These are phyloP conservation scores for Sporisorium sorghi DNA, from an alignment of 1,284 basidiomycete species.

Conservation along the genomic window DNA sequence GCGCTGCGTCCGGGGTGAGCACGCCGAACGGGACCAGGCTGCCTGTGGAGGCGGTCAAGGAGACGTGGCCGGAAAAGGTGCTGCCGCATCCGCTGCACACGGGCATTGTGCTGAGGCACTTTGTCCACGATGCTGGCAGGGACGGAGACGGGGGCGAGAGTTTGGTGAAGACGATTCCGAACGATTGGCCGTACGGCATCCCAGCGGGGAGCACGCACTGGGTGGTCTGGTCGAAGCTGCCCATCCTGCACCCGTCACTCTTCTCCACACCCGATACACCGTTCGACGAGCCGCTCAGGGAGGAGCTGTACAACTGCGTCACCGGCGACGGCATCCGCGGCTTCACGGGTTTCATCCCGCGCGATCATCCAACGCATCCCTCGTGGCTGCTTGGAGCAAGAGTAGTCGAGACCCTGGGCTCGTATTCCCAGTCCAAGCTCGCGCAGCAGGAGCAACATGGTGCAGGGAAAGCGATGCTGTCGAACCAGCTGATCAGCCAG, in stretches of 20 bases:
- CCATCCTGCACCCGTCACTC: slow-evolving; percentile 40
- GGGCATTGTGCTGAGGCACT: slow-evolving; percentile 21
- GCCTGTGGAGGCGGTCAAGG: slow-evolving; percentile 24
- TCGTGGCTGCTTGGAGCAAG: neutral
- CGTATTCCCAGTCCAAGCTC: slow-evolving; percentile 26
- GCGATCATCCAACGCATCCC: slow-evolving; percentile 7
- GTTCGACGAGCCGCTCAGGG: slow-evolving; percentile 12
- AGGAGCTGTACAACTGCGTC: slow-evolving; percentile 49
- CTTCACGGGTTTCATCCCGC: slow-evolving; percentile 34
- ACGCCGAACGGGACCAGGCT: slow-evolving; percentile 24
- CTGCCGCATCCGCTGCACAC: slow-evolving; percentile 17
- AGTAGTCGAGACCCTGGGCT: slow-evolving; percentile 16
- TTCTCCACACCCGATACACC: slow-evolving; percentile 41
- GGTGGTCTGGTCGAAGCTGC: slow-evolving; percentile 56
- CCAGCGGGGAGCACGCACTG: slow-evolving; percentile 51
- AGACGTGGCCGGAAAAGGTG: slow-evolving; percentile 43
- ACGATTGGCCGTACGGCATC: slow-evolving; percentile 66
- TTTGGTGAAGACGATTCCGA: slow-evolving; percentile 45
- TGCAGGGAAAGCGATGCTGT: neutral
- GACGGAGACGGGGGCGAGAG: slow-evolving; percentile 16
- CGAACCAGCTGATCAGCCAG: slow-evolving; percentile 5
- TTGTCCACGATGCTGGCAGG: slow-evolving; percentile 25
- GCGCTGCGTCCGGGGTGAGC: slow-evolving; percentile 12
- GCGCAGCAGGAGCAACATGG: slow-evolving; percentile 5
- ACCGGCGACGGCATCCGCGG: slow-evolving; percentile 58